A percentile compares a stretch with the other conserved stretches of the same genome.
Evolutionary conservation across 495 filamentous ascomycete genomes (phyloP).

Genomic region (Chaetomium tenue): DNA sequence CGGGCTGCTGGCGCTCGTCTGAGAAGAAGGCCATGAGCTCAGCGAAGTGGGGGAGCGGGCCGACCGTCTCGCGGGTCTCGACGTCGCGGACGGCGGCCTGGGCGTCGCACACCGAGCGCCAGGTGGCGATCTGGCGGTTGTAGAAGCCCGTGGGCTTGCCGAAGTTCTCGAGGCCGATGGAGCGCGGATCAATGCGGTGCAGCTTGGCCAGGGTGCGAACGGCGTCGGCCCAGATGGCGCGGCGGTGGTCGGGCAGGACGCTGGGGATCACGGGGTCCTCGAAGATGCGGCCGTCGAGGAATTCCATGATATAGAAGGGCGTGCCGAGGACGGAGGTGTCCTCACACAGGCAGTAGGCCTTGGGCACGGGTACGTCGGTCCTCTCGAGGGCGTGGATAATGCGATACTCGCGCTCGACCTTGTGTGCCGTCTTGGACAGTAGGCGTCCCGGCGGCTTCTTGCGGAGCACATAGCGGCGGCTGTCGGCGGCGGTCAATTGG

Average conservation of each 20-base stretch:
- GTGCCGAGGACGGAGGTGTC: slow-evolving; percentile 78
- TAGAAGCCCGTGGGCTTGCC: slow-evolving; percentile 80
- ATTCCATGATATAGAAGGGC: slow-evolving; percentile 95
- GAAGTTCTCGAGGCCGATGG: slow-evolving; percentile 65
- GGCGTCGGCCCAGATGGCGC: slow-evolving; percentile 82
- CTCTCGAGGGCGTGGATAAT: slow-evolving; percentile 77
- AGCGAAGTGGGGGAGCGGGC: slow-evolving; percentile 75
- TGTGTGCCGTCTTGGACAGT: slow-evolving; percentile 88
- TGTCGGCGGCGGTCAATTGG: slow-evolving; percentile 69
- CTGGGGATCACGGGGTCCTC: slow-evolving; percentile 80
- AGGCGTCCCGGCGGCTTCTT: slow-evolving; percentile 95
- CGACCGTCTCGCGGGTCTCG: slow-evolving; percentile 72
- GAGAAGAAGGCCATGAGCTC: slow-evolving; percentile 78
- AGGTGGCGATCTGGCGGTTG: slow-evolving; percentile 78
- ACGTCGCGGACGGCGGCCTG: slow-evolving; percentile 74
- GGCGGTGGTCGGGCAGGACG: slow-evolving; percentile 65
- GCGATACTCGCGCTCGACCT: slow-evolving; percentile 91
- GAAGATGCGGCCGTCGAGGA: slow-evolving; percentile 87
- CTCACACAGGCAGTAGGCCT: slow-evolving; percentile 80
- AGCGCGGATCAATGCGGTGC: slow-evolving; percentile 67
- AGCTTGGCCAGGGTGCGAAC: slow-evolving; percentile 80
- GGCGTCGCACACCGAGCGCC: slow-evolving; percentile 69
- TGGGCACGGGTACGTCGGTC: slow-evolving; percentile 84
- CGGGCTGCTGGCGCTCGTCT: slow-evolving; percentile 65
- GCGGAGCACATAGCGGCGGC: slow-evolving; percentile 74